Percentiles rank a stretch among this genome's conserved stretches.
These are phyloP conservation scores for Ceratocystis lukuohia DNA, from an alignment of 2,329 filamentous ascomycete genomes.

Conservation along the genomic window DNA sequence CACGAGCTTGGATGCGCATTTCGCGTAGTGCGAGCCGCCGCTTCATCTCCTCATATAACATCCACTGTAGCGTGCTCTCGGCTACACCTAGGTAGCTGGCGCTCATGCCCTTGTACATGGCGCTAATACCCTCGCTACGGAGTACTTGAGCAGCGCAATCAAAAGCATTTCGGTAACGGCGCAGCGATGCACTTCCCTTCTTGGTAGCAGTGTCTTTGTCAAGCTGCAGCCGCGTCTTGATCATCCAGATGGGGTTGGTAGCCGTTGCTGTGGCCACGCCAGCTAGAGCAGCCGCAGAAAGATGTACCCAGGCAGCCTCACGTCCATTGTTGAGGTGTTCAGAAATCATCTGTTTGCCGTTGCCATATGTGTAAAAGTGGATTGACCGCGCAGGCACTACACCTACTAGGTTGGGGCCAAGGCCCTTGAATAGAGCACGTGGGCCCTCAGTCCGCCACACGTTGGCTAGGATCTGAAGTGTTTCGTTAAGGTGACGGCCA, in stretches of 20 bases:
- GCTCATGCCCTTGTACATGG: slow-evolving; percentile 80
- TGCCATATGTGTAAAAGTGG: slow-evolving; percentile 89
- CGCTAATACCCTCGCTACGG: slow-evolving; percentile 63
- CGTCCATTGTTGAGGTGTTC: slow-evolving; percentile 58
- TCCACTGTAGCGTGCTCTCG: slow-evolving; percentile 85
- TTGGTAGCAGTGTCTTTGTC: slow-evolving; percentile 67
- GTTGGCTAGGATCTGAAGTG: slow-evolving; percentile 67
- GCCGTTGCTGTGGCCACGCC: slow-evolving; percentile 79
- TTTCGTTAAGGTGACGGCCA: slow-evolving; percentile 67
- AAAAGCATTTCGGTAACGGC: slow-evolving; percentile 74
- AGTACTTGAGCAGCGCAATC: slow-evolving; percentile 79
- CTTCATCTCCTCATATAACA: slow-evolving; percentile 90
- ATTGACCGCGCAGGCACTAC: slow-evolving; percentile 83
- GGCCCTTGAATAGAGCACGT: slow-evolving; percentile 81
- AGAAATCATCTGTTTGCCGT: slow-evolving; percentile 71
- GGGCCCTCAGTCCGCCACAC: slow-evolving; percentile 73
- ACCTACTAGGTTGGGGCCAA: slow-evolving; percentile 79
- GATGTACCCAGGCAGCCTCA: slow-evolving; percentile 62
- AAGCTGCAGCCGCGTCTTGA: slow-evolving; percentile 85
- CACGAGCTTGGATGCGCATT: slow-evolving; percentile 41
- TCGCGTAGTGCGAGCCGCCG: slow-evolving; percentile 52
- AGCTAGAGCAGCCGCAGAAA: slow-evolving; percentile 61
- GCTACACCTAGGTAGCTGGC: slow-evolving; percentile 84
- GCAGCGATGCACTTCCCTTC: slow-evolving; percentile 37
- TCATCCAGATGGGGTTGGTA: slow-evolving; percentile 92